A percentile compares a stretch with the other conserved stretches of the same genome.
Conservation (phyloP, 75 land plant genomes). For the Ceratopteris richardii region DNA sequence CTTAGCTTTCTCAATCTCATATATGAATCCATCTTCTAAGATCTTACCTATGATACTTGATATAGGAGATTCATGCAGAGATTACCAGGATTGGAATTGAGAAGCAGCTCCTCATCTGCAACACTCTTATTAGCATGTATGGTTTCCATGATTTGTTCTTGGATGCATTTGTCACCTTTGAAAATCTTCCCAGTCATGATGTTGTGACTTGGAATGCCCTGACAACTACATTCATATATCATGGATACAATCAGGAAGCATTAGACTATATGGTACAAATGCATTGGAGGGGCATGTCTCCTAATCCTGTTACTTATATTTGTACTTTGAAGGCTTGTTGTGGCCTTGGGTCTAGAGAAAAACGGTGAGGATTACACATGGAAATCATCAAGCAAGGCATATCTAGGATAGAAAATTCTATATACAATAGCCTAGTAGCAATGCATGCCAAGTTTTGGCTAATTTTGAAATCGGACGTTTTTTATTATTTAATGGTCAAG, state of each 20-base stretch:
- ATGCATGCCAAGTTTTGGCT: constrained; percentile 42
- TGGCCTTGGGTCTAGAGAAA: constrained; percentile 17
- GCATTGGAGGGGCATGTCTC: constrained; percentile 20
- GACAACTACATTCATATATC: constrained; percentile 41
- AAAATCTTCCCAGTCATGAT: constrained; percentile 25
- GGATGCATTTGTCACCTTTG: constrained; percentile 29
- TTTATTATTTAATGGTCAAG: constrained; percentile 24
- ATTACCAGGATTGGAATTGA: neutral
- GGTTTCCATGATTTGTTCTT: constrained; percentile 18
- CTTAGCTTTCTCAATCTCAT: no score
- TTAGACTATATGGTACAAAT: constrained; percentile 33
- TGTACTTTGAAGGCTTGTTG: constrained; percentile 42
- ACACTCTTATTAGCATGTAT: constrained; percentile 50
- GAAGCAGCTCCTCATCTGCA: constrained; percentile 13
- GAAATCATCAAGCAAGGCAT: constrained; percentile 32
- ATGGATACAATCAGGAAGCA: constrained; percentile 24
- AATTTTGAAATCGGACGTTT: constrained; percentile 30
- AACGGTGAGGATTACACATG: constrained; percentile 37
- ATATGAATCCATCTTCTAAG: no score
- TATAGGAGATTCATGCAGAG: neutral
- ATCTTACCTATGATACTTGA: no score
- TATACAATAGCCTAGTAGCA: constrained; percentile 35
- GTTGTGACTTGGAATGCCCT: constrained; percentile 51
- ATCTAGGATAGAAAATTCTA: constrained; percentile 16
- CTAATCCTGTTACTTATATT: constrained; percentile 39